Base-by-base conservation (phyloP, 2,329 filamentous ascomycete genomes). In the Lasiodiplodia gonubiensis region DNA sequence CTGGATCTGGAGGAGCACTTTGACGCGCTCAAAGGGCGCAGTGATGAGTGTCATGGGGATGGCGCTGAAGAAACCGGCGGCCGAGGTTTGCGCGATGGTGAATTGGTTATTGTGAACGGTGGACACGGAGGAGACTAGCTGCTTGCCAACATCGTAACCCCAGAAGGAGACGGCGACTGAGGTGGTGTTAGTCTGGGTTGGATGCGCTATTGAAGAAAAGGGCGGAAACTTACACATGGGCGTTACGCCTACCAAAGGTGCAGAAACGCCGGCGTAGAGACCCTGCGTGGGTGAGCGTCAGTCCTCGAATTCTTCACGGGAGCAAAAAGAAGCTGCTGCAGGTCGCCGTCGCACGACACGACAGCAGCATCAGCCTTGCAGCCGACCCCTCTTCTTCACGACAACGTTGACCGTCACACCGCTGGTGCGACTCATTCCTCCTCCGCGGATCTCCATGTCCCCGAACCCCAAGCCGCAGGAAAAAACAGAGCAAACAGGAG, bases 11-110 rank as follows among this genome's bases (percentile, higher is more conserved):
- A 99, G 90, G 70, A 99, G 93, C 67, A 99, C 94, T 83, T 99
- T 99, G 74, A 99, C 93, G 76, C 95, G 94, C 86, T 99, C 95
- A 79, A 99, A 98, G 69, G 95, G 95, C 4, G 95, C 95, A n/a
- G 95, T 98, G 83, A 99, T 97, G 80, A 92, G 82, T 4, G 95
- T 99, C 93, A 97, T 97, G 75, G 95, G 95, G 69, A 99, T 91
- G 69, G 95, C 95, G 76, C 92, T 97, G 87, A 99, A 80, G 74
- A 97, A 97, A 71, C 95, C 95, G 16, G 95, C 95, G 42, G 92
- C 88, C 39, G 92, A 95, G 81, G 96, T 89, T 80, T 99, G 95
- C 52, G 85, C 91, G 76, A 97, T 93, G 68, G 89, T 89, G 82
- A 92, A 92, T 72, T 90, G 87, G 64, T 87, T 84, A 79, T 92